Conservation (phyloP, 495 filamentous ascomycete genomes). For the Staphylotrichum longicolle region DNA sequence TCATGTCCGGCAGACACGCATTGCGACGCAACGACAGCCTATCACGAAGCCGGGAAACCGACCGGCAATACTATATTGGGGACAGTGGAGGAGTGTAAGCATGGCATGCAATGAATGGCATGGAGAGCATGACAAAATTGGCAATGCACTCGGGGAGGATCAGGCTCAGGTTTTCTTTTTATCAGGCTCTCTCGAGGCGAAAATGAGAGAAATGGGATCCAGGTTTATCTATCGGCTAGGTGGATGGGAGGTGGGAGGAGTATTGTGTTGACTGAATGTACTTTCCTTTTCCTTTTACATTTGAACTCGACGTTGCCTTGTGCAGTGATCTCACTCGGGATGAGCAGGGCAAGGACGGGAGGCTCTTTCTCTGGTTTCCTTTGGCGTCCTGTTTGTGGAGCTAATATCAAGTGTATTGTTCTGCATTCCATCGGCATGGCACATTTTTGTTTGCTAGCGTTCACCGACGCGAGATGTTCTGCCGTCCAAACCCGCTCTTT, state of each 20-base stretch:
- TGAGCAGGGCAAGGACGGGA: too few species aligned
- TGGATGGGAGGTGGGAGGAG: background rate
- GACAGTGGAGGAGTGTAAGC: background rate
- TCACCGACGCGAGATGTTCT: too few species aligned
- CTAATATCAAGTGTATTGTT: too few species aligned
- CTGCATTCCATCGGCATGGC: too few species aligned
- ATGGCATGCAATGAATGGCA: background rate
- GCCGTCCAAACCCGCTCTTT: too few species aligned
- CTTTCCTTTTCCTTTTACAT: background rate
- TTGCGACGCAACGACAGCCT: background rate
- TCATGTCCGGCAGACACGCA: constrained; percentile 13
- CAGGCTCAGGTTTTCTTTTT: background rate
- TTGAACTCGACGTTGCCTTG: background rate
- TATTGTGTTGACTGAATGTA: constrained; percentile 7
- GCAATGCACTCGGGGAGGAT: background rate
- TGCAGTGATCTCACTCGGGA: background rate
- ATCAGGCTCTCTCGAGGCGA: background rate
- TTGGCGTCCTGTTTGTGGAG: too few species aligned
- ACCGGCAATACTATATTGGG: too few species aligned
- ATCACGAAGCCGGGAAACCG: too few species aligned
- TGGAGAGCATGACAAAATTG: background rate
- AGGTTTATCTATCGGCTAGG: background rate
- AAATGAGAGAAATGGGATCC: background rate
- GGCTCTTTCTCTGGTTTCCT: too few species aligned
- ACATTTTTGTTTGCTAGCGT: too few species aligned